Base-by-base conservation (phyloP, 2,329 filamentous ascomycete genomes). In the Penicillium sp. region DNA sequence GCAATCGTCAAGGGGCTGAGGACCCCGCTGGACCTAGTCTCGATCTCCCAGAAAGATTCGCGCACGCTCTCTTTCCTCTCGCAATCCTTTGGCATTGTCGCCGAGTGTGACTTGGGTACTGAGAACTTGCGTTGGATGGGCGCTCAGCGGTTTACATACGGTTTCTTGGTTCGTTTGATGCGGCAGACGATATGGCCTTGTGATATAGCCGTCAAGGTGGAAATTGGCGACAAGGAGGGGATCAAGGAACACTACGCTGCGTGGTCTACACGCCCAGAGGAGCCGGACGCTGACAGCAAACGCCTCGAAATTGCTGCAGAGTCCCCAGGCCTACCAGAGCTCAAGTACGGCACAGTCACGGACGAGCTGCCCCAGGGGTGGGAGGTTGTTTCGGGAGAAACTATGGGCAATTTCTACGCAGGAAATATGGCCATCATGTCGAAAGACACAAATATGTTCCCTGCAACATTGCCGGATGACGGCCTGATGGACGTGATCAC, bases 351-450 rank as follows among this genome's bases (percentile, higher is more conserved):
- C 49, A 93, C 90, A 0, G 78, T 94, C 57, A 84, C 85, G 50
- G 91, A 95, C 65, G 81, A 87, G 16, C 72, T 97, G 0, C 92
- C 92, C 0, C 77, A 83, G 2, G 88, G 84, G 45, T 99, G 94
- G 92, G 82, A 89, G 59, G 77, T 88, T 21, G 77, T 89, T 3
- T 84, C 89, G 0, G 84, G 89, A 61, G 86, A 94, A 60, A 90
- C 88, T 31, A 79, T 99, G 54, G 92, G 92, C 46, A 97, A 91
- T 68, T 96, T 99, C 72, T 97, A 95, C 75, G 90, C 88, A 33
- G 94, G 94, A 60, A 99, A 97, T 72, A 95, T 97, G 88, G 86
- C 89, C 25, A 95, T 89, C 74, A 93, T 99, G 91, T 87, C 92
- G 0, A 83, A 91, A 13, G 88, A 93, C 62, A 83, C 87, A 57